Conservation (phyloP, 148 eudicot species). For the Cornus kousa region DNA sequence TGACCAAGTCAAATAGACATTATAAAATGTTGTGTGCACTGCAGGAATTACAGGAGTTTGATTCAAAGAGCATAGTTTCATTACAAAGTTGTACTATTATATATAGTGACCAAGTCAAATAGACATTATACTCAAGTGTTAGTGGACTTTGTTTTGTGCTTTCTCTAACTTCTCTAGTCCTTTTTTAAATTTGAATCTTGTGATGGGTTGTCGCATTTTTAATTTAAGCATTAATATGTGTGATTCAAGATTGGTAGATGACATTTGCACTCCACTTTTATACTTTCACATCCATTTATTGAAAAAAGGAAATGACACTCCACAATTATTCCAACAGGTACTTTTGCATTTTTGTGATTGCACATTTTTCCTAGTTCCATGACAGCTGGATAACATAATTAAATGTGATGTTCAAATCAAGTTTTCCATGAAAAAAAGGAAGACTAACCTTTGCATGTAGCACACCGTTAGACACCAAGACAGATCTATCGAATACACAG, state of each 20-base stretch:
- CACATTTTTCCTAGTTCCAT: neutral
- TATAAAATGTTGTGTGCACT: too few relatives aligned
- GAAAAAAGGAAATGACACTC: too few relatives aligned
- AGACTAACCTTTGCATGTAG: constrained; percentile 72
- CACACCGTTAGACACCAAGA: constrained; percentile 78
- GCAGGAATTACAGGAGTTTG: too few relatives aligned
- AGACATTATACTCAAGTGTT: neutral
- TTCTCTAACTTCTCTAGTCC: neutral
- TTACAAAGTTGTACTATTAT: too few relatives aligned
- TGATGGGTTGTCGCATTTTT: neutral
- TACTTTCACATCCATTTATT: too few relatives aligned
- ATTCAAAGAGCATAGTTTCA: too few relatives aligned
- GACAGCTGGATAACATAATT: neutral
- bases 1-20: neutral
- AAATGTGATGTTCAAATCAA: neutral
- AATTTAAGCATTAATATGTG: too few relatives aligned
- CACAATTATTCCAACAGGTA: too few relatives aligned
- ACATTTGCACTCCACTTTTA: too few relatives aligned
- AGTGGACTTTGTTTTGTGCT: neutral
- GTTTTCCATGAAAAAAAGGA: neutral
- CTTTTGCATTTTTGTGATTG: too few relatives aligned
- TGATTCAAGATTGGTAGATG: too few relatives aligned
- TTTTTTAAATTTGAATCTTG: neutral
- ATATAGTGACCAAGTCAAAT: neutral
- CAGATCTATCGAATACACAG: constrained; percentile 89